Percentiles rank a stretch among this genome's conserved stretches.
Evolutionary conservation across 768 basidiomycete species (phyloP).

Genomic region (Xerocomellus amylosporus): DNA sequence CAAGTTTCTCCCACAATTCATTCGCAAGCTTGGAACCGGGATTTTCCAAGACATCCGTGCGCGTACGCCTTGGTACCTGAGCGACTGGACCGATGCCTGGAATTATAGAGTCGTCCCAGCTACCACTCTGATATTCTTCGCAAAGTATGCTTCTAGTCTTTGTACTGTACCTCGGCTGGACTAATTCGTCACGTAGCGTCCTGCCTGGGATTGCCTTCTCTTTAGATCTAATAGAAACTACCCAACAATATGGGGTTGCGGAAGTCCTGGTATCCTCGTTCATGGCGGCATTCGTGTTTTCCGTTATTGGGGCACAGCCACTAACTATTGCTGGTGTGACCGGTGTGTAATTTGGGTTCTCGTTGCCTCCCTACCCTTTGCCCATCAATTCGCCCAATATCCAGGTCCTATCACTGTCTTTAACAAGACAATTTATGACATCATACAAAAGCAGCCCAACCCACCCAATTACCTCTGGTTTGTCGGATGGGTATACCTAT

Average conservation of each 20-base stretch:
- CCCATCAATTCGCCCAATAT: neutral
- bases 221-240: conserved; percentile 88
- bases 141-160: conserved; percentile 54
- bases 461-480: conserved; percentile 80
- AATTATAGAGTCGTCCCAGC: conserved; percentile 89
- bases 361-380: neutral
- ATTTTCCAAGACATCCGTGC: conserved; percentile 68
- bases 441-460: conserved; percentile 53
- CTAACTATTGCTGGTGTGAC: conserved; percentile 91
- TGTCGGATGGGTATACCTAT: conserved; percentile 89
- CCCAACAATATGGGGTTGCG: conserved; percentile 82
- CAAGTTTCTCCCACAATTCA: conserved; percentile 3
- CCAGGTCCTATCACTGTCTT: conserved; percentile 88
- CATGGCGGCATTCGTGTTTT: conserved; percentile 87
- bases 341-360: conserved; percentile 37
- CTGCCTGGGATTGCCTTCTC: conserved; percentile 91
- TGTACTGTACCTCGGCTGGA: neutral
- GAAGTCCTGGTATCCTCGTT: conserved; percentile 84
- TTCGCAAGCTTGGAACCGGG: conserved; percentile 49
- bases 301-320: conserved; percentile 86
- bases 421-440: conserved; percentile 85
- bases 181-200: conserved; percentile 44
- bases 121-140: conserved; percentile 81
- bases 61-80: conserved; percentile 74
- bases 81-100: conserved; percentile 91